phyloP scores from a whole-genome alignment of 2,329 filamentous ascomycete genomes.

The Fusarium neocosmosporiellum region DNA sequence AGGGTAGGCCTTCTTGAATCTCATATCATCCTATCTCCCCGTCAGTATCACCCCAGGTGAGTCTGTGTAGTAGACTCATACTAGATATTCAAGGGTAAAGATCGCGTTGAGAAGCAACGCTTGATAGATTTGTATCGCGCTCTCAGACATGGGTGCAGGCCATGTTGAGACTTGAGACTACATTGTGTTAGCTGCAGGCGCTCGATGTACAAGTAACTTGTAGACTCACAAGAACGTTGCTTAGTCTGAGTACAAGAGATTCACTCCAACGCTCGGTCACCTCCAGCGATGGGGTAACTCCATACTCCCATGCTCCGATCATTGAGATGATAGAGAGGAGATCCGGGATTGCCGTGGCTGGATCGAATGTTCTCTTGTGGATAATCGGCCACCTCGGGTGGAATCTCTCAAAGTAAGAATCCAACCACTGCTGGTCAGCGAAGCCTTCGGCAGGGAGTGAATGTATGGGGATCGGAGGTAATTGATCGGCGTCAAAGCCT shows the following conservation, averaged over 20 bases:
- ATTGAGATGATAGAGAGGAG: not conserved
- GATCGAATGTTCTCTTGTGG: not conserved
- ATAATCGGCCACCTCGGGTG: not conserved
- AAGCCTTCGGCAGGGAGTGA: not conserved
- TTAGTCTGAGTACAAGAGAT: not conserved
- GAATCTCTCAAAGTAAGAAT: not conserved
- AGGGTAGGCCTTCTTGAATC: not conserved
- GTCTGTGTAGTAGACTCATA: not conserved
- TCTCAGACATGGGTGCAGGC: not conserved
- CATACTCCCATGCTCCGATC: not conserved
- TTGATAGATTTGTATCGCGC: not conserved
- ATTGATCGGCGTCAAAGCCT: not conserved
- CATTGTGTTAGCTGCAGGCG: not conserved
- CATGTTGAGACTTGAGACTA: not conserved
- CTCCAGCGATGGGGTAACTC: not conserved
- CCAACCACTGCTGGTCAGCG: not conserved
- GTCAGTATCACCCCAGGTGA: not conserved
- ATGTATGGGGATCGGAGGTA: not conserved
- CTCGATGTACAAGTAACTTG: no score
- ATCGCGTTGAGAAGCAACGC: not conserved
- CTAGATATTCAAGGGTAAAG: not conserved
- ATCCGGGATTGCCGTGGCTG: not conserved
- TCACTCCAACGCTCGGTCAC: not conserved
- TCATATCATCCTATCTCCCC: not conserved
- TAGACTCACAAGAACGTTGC: not conserved